phyloP scores from a whole-genome alignment of 129 eudicot genomes.

The carrot (Daucus carota) region DH1_v3.0 NC_030381.2:32670501-32671000 shows the following conservation, averaged over 20 bases:
- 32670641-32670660: slow-evolving; percentile 60
- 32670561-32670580: background rate
- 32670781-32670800: slow-evolving; percentile 79
- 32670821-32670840: slow-evolving; percentile 46
- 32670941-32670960: slow-evolving; percentile 25
- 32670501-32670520: background rate
- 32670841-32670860: slow-evolving; percentile 47
- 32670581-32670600: slow-evolving; percentile 69
- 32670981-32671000: slow-evolving; percentile 66
- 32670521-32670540: background rate
- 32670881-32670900: slow-evolving; percentile 26
- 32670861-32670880: background rate
- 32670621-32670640: slow-evolving; percentile 80
- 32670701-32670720: slow-evolving; percentile 25
- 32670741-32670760: slow-evolving; percentile 65
- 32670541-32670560: background rate
- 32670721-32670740: slow-evolving; percentile 41
- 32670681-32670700: slow-evolving; percentile 49
- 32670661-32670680: slow-evolving; percentile 92
- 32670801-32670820: slow-evolving; percentile 69
- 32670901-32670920: slow-evolving; percentile 55
- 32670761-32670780: slow-evolving; percentile 46
- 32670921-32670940: slow-evolving; percentile 16
- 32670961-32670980: slow-evolving; percentile 46
- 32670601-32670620: slow-evolving; percentile 58